These are phyloP conservation scores for Acacia crassicarpa DNA, from an alignment of 306 rosid species.

Conservation along the genomic window DNA sequence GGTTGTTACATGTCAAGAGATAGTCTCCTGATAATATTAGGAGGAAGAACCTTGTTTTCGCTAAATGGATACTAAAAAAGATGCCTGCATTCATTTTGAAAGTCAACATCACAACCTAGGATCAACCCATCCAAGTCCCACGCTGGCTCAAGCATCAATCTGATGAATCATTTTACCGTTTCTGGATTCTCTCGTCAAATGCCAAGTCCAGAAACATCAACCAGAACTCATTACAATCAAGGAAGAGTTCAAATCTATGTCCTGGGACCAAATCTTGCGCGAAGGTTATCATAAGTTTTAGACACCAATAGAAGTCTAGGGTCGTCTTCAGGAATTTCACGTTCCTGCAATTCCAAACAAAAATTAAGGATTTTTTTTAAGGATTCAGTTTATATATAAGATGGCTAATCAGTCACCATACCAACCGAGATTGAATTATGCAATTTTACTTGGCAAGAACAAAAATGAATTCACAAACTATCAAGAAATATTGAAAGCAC, in stretches of 20 bases:
- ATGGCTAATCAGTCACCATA: not conserved
- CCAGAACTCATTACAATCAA: slow-evolving; percentile 22
- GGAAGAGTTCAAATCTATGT: not conserved
- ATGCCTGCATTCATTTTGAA: not conserved
- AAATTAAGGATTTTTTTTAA: not conserved
- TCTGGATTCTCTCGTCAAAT: slow-evolving; percentile 4
- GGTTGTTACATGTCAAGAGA: not conserved
- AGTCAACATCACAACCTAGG: slow-evolving; percentile 15
- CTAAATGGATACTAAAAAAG: not conserved
- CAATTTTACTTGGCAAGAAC: not conserved
- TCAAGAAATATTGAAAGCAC: slow-evolving; percentile 19
- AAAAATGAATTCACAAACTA: slow-evolving; percentile 17
- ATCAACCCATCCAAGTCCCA: slow-evolving; percentile 1
- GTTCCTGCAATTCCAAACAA: slow-evolving; percentile 49
- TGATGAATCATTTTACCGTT: slow-evolving; percentile 21
- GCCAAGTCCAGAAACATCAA: slow-evolving; percentile 21
- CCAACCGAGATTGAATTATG: not conserved
- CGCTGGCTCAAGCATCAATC: slow-evolving; percentile 21
- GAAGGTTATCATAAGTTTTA: slow-evolving; percentile 39
- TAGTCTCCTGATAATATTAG: not conserved
- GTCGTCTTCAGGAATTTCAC: slow-evolving; percentile 83
- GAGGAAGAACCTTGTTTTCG: slow-evolving; percentile 3
- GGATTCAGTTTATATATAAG: not conserved
- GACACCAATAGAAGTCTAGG: slow-evolving; percentile 67
- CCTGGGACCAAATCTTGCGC: slow-evolving; percentile 40